A percentile compares a stretch with the other conserved stretches of the same genome.
Evolutionary conservation across 306 rosid species (phyloP).

Genomic region (Purshia tridentata): DNA sequence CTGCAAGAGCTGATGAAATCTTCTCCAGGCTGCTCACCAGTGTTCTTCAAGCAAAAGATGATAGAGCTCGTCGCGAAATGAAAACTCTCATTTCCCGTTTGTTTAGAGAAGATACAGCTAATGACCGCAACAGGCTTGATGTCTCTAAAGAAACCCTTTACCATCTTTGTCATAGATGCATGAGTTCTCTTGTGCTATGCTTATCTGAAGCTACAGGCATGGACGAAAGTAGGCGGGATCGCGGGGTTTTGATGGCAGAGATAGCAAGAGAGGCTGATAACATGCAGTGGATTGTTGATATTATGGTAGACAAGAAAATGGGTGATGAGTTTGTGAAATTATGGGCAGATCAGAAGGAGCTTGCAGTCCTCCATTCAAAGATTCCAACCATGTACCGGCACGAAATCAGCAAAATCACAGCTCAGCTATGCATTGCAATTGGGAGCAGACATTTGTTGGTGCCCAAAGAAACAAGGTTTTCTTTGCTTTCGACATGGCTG

Average conservation of each 20-base stretch:
- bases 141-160: conserved; percentile 75
- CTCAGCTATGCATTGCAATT: conserved; percentile 74
- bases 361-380: conserved; percentile 69
- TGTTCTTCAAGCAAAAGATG: conserved; percentile 86
- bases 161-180: conserved; percentile 66
- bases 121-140: conserved; percentile 49
- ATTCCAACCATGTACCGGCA: conserved; percentile 68
- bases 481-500: conserved; percentile 77
- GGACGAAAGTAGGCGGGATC: conserved; percentile 38
- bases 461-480: conserved; percentile 66
- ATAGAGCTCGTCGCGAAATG: conserved; percentile 84
- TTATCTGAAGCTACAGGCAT: conserved; percentile 56
- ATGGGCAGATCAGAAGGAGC: conserved; percentile 94
- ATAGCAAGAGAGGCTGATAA: conserved; percentile 87
- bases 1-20: conserved; percentile 52
- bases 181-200: conserved; percentile 61
- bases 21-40: conserved; percentile 50
- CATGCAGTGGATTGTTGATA: conserved; percentile 84
- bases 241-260: conserved; percentile 66
- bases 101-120: conserved; percentile 56
- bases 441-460: conserved; percentile 77
- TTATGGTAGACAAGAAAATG: conserved; percentile 57
- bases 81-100: conserved; percentile 63
- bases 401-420: conserved; percentile 80
- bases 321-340: conserved; percentile 80